A percentile compares a stretch with the other conserved stretches of the same genome.
phyloP scores from a whole-genome alignment of 2,329 filamentous ascomycete genomes.

The Alternaria incomplexa region DNA sequence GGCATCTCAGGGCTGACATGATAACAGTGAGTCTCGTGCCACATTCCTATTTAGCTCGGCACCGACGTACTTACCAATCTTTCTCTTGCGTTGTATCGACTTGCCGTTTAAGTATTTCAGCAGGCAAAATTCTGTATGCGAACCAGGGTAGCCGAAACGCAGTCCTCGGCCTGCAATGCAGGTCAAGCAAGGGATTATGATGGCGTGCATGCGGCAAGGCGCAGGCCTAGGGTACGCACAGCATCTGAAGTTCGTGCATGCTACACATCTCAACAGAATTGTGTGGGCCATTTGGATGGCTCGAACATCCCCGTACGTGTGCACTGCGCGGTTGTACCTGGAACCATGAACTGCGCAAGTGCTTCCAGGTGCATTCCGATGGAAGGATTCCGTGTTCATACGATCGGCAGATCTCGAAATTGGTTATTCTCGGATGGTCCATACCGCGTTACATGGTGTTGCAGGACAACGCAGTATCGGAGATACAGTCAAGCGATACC shows the following conservation, averaged over 20 bases:
- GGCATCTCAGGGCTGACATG: background rate
- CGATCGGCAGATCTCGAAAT: background rate
- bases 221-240: background rate
- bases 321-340: background rate
- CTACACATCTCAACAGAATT: background rate
- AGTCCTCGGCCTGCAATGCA: background rate
- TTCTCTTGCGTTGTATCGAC: background rate
- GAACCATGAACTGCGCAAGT: background rate
- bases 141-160: background rate
- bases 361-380: background rate
- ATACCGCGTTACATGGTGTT: background rate
- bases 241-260: background rate
- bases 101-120: background rate
- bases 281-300: background rate
- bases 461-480: background rate
- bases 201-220: constrained; percentile 1
- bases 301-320: background rate
- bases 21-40: constrained; percentile 1
- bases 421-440: background rate
- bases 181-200: background rate
- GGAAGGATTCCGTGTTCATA: background rate
- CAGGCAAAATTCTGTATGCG: background rate
- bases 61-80: background rate
- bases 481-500: background rate
- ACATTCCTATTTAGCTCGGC: background rate